phyloP scores from a whole-genome alignment of 2,329 filamentous ascomycete genomes.

The Penicillium oxalicum region DNA sequence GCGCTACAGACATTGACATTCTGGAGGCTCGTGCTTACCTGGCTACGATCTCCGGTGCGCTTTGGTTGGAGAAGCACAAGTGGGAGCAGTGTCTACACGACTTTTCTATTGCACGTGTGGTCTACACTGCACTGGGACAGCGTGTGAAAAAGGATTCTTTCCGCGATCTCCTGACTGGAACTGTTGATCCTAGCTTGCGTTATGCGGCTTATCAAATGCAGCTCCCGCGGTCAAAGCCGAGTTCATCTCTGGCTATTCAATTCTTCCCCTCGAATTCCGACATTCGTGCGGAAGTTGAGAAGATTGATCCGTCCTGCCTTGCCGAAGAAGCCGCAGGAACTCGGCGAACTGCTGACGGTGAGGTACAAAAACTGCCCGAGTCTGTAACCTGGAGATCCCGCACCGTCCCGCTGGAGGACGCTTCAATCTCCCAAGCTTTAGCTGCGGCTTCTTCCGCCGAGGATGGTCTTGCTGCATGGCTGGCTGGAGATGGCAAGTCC shows the following conservation, averaged over 20 bases:
- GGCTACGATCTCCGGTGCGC: conserved; percentile 67
- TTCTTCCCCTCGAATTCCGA: conserved; percentile 62
- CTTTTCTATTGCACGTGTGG: conserved; percentile 70
- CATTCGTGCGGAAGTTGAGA: conserved; percentile 62
- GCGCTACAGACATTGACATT: conserved; percentile 63
- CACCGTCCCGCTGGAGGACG: conserved; percentile 84
- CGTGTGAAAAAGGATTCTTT: conserved; percentile 66
- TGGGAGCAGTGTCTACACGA: conserved; percentile 74
- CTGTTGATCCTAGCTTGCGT: conserved; percentile 85
- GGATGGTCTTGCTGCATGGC: conserved; percentile 44
- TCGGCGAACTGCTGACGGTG: conserved; percentile 41
- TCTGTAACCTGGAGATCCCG: conserved; percentile 80
- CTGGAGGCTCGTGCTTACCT: conserved; percentile 84
- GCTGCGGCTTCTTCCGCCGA: conserved; percentile 59
- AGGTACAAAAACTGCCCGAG: conserved; percentile 54
- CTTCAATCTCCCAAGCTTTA: conserved; percentile 79
- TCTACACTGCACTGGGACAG: conserved; percentile 71
- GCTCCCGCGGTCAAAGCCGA: conserved; percentile 75
- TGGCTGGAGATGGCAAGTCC: conserved; percentile 39
- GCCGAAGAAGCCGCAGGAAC: conserved; percentile 51
- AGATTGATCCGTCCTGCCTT: conserved; percentile 63
- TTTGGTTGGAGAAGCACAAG: conserved; percentile 77
- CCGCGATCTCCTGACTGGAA: conserved; percentile 78
- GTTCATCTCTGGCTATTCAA: conserved; percentile 70
- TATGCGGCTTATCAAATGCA: conserved; percentile 92